Conservation (phyloP, 2,329 filamentous ascomycete species). For the Penicillium sp. region DNA sequence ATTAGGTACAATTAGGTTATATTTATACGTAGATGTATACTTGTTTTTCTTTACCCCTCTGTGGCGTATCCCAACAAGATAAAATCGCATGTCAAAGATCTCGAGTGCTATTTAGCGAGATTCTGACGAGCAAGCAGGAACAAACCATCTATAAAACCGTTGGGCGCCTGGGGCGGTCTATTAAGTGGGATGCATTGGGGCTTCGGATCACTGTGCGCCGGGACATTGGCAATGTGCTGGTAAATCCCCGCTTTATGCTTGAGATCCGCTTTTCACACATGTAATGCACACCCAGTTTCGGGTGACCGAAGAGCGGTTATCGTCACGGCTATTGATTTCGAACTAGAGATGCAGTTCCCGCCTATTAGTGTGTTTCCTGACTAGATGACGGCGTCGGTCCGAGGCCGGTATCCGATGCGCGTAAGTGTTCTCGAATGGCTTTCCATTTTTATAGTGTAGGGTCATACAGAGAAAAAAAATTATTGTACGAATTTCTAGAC, state of each 20-base stretch:
- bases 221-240: background rate
- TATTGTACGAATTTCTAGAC: background rate
- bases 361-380: background rate
- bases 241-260: constrained; percentile 7
- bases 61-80: background rate
- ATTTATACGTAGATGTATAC: background rate
- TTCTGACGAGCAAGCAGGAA: background rate
- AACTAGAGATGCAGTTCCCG: background rate
- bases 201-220: constrained; percentile 19
- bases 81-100: background rate
- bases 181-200: background rate
- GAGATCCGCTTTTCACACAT: constrained; percentile 7
- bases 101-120: background rate
- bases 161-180: background rate
- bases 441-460: background rate
- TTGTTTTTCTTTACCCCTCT: background rate
- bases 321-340: constrained; percentile 11
- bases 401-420: background rate
- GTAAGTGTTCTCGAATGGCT: background rate
- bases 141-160: background rate
- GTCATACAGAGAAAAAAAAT: background rate
- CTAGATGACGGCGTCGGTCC: background rate
- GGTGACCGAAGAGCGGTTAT: constrained; percentile 2
- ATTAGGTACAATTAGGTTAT: background rate
- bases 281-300: background rate